Evolutionary conservation across 306 rosid species (phyloP).

Genomic region (Cucumis cinereus): DNA sequence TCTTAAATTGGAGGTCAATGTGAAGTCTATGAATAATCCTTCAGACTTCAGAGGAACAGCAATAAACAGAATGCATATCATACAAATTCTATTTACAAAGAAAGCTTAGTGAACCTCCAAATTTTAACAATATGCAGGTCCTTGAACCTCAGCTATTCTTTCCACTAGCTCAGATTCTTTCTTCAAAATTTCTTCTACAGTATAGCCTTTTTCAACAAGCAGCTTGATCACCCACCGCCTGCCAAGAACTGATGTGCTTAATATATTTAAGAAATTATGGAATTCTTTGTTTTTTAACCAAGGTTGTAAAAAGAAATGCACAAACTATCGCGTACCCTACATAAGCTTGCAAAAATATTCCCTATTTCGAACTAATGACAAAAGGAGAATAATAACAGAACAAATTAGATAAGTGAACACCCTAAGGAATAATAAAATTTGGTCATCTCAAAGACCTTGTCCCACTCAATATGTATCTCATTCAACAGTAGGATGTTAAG

Average conservation of each 20-base stretch:
- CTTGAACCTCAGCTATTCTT: slow-evolving; percentile 81
- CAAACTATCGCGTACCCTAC: not conserved
- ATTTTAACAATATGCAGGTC: slow-evolving; percentile 31
- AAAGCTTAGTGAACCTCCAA: slow-evolving; percentile 18
- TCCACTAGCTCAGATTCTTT: slow-evolving; percentile 95
- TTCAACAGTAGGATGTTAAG: not conserved
- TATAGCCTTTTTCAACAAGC: slow-evolving; percentile 46
- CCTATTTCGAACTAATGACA: not conserved
- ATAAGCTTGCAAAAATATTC: not conserved
- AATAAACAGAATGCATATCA: not conserved
- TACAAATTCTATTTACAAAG: slow-evolving; percentile 2
- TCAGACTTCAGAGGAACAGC: not conserved
- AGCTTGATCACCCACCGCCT: slow-evolving; percentile 93
- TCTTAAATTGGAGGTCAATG: not conserved
- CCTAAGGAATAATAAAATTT: not conserved
- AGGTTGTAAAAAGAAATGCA: not conserved
- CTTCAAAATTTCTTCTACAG: slow-evolving; percentile 46
- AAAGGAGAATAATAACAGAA: not conserved
- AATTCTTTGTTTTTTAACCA: not conserved
- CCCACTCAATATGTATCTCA: not conserved
- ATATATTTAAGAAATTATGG: slow-evolving; percentile 1
- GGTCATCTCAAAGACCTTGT: not conserved
- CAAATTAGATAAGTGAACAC: not conserved
- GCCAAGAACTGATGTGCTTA: slow-evolving; percentile 23
- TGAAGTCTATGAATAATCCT: not conserved